These are phyloP conservation scores for Albifimbria verrucaria DNA, from an alignment of 2,329 filamentous ascomycete species.

Conservation along the genomic window DNA sequence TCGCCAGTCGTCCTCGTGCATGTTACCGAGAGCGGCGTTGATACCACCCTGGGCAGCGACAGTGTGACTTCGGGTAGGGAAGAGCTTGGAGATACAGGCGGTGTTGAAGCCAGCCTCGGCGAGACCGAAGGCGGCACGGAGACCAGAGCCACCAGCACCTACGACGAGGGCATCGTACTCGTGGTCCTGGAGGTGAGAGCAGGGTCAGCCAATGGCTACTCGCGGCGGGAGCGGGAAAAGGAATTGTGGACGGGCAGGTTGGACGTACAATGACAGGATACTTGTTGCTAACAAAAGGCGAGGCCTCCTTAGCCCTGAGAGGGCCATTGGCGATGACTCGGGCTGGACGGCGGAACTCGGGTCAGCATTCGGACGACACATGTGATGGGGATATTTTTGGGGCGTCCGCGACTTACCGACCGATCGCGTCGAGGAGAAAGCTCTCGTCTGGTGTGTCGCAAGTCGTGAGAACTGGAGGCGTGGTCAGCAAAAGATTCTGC, in stretches of 20 bases:
- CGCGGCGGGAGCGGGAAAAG: neutral
- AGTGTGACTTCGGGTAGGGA: slow-evolving; percentile 81
- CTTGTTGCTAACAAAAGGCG: slow-evolving; percentile 79
- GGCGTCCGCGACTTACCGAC: slow-evolving; percentile 57
- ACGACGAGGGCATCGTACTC: slow-evolving; percentile 98
- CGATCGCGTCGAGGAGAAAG: slow-evolving; percentile 84
- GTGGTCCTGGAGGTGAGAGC: slow-evolving; percentile 66
- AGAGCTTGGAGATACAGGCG: slow-evolving; percentile 82
- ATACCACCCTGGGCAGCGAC: slow-evolving; percentile 81
- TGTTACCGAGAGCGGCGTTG: slow-evolving; percentile 87
- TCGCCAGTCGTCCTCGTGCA: slow-evolving; percentile 98
- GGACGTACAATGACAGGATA: slow-evolving; percentile 86
- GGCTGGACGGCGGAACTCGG: slow-evolving; percentile 44
- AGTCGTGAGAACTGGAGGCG: slow-evolving; percentile 58
- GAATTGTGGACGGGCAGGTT: slow-evolving; percentile 3
- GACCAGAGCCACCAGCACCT: slow-evolving; percentile 76
- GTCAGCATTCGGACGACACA: slow-evolving; percentile 5
- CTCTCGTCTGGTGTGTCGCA: slow-evolving; percentile 63
- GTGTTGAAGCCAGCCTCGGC: slow-evolving; percentile 89
- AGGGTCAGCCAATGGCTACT: slow-evolving; percentile 2
- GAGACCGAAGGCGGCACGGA: slow-evolving; percentile 80
- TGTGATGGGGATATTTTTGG: too few species aligned
- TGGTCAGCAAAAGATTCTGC: slow-evolving; percentile 15
- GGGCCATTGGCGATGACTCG: slow-evolving; percentile 83
- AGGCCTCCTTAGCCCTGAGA: slow-evolving; percentile 89